A percentile compares a stretch with the other conserved stretches of the same genome.
Evolutionary conservation across 257 asterid species (phyloP).

Genomic region (Catharanthus roseus): DNA sequence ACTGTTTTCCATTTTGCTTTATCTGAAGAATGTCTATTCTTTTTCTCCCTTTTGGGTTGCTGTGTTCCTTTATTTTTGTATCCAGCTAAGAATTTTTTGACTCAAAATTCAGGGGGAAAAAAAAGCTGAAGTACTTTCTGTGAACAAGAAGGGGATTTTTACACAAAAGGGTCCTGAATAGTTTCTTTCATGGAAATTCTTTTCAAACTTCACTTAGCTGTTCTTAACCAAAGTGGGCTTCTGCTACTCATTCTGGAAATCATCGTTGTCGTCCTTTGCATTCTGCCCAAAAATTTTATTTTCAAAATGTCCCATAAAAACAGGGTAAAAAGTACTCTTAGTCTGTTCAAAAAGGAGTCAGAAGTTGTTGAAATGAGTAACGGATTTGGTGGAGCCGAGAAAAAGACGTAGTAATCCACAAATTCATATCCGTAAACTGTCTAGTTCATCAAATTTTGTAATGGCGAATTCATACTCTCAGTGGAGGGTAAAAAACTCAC

Average conservation of each 20-base stretch:
- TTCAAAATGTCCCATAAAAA: background rate
- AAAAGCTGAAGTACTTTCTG: background rate
- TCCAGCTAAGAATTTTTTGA: background rate
- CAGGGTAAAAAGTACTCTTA: background rate
- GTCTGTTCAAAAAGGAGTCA: too few species aligned
- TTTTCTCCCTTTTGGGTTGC: background rate
- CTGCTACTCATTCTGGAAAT: background rate
- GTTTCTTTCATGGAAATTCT: background rate
- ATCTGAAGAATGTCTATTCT: too few species aligned
- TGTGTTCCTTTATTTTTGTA: background rate
- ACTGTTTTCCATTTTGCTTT: background rate
- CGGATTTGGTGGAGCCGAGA: too few species aligned
- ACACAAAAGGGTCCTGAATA: background rate
- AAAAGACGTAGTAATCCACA: too few species aligned
- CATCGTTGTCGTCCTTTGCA: background rate
- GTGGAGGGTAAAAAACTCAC: too few species aligned
- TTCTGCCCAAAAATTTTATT: background rate
- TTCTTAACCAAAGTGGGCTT: background rate
- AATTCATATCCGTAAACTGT: too few species aligned
- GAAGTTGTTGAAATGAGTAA: too few species aligned
- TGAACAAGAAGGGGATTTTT: background rate
- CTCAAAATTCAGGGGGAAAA: too few species aligned
- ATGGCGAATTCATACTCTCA: too few species aligned
- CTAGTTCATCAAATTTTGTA: too few species aligned
- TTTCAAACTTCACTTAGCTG: background rate